These are phyloP conservation scores for Pseudopithomyces chartarum DNA, from an alignment of 2,329 filamentous ascomycete species.

Conservation along the genomic window DNA sequence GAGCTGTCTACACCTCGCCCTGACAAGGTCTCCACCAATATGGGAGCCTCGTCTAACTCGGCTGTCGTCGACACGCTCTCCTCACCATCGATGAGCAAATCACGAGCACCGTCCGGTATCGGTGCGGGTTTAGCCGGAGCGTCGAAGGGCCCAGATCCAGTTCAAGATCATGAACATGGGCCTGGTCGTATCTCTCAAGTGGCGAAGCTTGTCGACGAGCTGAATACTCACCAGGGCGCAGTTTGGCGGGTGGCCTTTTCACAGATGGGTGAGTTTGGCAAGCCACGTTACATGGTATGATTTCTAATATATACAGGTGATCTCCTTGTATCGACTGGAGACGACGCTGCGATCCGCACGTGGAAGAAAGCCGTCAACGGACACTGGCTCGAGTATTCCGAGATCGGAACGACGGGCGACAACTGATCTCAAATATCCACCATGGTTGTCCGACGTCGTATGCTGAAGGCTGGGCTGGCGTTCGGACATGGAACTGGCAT, in stretches of 20 bases:
- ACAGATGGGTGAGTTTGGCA: slow-evolving; percentile 46
- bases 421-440: slow-evolving; percentile 15
- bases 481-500: slow-evolving; percentile 14
- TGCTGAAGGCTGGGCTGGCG: slow-evolving; percentile 9
- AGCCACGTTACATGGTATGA: not conserved
- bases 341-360: slow-evolving; percentile 66
- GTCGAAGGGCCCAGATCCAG: slow-evolving; percentile 50
- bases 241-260: slow-evolving; percentile 77
- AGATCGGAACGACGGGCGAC: slow-evolving; percentile 49
- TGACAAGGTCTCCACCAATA: slow-evolving; percentile 42
- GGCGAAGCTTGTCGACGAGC: slow-evolving; percentile 66
- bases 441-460: not conserved
- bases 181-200: slow-evolving; percentile 70
- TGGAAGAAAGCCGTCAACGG: slow-evolving; percentile 57
- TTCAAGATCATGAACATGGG: slow-evolving; percentile 60
- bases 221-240: slow-evolving; percentile 70
- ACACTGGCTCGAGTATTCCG: slow-evolving; percentile 55
- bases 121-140: slow-evolving; percentile 57
- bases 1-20: slow-evolving; percentile 68
- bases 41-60: slow-evolving; percentile 25
- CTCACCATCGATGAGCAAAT: slow-evolving; percentile 29
- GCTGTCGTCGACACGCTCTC: slow-evolving; percentile 23
- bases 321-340: slow-evolving; percentile 75
- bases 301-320: slow-evolving; percentile 61
- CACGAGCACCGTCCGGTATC: slow-evolving; percentile 55